A percentile compares a stretch with the other conserved stretches of the same genome.
Evolutionary conservation across 495 filamentous ascomycete species (phyloP).

Genomic region (Lasiosphaeriaceae sp.): DNA sequence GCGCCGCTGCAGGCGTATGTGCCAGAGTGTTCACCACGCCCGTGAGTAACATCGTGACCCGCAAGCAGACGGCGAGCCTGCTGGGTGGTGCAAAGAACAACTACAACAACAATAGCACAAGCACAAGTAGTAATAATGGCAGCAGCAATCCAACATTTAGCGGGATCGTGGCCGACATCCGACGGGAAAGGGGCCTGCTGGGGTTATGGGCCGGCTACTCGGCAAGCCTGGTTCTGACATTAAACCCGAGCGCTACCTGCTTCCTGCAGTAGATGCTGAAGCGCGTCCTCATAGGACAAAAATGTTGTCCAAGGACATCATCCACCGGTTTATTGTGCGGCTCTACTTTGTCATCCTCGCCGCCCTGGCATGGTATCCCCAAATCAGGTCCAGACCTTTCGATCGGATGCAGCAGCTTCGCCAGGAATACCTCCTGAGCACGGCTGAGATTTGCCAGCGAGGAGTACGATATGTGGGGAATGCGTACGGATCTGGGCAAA

Average conservation of each 20-base stretch:
- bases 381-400: conserved; percentile 16
- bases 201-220: conserved; percentile 94
- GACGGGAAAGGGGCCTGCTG: conserved; percentile 62
- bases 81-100: background rate
- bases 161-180: conserved; percentile 62
- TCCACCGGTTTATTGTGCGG: conserved; percentile 71
- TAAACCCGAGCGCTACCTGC: conserved; percentile 86
- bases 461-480: conserved; percentile 1
- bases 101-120: background rate
- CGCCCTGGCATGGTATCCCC: conserved; percentile 23
- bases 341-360: conserved; percentile 54
- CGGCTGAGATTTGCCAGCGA: background rate
- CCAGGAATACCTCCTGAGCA: conserved; percentile 1
- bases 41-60: conserved; percentile 75
- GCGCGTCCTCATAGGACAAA: conserved; percentile 66
- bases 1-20: conserved; percentile 72
- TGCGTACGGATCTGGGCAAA: conserved; percentile 10
- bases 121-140: too few relatives aligned
- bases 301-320: conserved; percentile 81
- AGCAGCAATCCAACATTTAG: conserved; percentile 36
- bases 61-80: conserved; percentile 69
- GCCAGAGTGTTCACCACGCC: conserved; percentile 79
- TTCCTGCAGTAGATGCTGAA: conserved; percentile 72
- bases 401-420: conserved; percentile 3
- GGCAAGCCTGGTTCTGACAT: conserved; percentile 70